Conservation (phyloP, 1,284 basidiomycete genomes). For the Pholiota adiposa region DNA sequence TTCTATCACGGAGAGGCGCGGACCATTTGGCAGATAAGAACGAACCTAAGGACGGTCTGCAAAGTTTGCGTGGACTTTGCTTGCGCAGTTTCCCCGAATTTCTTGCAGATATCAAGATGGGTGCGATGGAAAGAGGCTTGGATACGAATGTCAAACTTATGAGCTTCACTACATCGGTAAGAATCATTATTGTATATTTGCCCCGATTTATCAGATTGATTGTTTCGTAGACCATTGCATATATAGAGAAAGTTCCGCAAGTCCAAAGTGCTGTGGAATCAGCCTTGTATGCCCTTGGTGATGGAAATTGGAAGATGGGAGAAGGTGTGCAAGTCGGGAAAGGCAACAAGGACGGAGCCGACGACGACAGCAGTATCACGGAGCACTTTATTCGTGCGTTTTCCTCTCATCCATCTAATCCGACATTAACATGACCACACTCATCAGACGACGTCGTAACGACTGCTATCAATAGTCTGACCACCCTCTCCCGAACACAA, state of each 20-base stretch:
- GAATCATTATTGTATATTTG: slow-evolving; percentile 25
- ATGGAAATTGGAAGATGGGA: slow-evolving; percentile 89
- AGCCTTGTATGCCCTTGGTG: slow-evolving; percentile 69
- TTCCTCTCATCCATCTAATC: slow-evolving; percentile 13
- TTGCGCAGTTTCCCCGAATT: slow-evolving; percentile 82
- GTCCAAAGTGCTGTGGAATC: slow-evolving; percentile 68
- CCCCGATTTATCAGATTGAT: neutral
- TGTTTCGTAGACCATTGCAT: slow-evolving; percentile 61
- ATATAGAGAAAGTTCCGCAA: slow-evolving; percentile 68
- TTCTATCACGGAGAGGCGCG: slow-evolving; percentile 53
- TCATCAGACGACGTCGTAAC: slow-evolving; percentile 68
- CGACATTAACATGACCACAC: neutral
- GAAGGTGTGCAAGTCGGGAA: slow-evolving; percentile 71
- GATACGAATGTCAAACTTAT: slow-evolving; percentile 64
- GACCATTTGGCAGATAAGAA: slow-evolving; percentile 55
- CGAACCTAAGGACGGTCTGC: slow-evolving; percentile 71
- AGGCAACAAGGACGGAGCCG: slow-evolving; percentile 40
- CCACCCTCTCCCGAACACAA: slow-evolving; percentile 62
- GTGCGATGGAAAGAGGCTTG: slow-evolving; percentile 48
- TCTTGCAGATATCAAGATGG: slow-evolving; percentile 73
- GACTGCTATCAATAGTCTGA: slow-evolving; percentile 61
- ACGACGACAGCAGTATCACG: slow-evolving; percentile 62
- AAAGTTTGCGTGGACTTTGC: slow-evolving; percentile 66
- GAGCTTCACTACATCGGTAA: slow-evolving; percentile 64
- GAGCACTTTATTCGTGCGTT: slow-evolving; percentile 76